Evolutionary conservation across 768 basidiomycete species (phyloP), one percentile per base, ranked within the genome.

Genomic region (Gymnopilus dilepis): DNA sequence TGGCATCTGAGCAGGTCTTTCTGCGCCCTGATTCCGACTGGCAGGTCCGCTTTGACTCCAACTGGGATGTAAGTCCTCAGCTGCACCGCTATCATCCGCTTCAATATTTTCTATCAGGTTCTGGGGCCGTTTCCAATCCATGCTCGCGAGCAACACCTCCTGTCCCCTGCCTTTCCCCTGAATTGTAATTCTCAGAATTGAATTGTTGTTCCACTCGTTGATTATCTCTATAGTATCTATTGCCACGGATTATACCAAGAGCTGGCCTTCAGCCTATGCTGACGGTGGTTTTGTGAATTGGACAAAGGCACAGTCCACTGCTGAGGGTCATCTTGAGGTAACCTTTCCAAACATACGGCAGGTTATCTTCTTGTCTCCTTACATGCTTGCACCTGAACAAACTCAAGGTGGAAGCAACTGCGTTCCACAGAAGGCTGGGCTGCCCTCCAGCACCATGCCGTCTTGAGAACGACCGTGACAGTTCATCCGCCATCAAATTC

Each of bases 401-500:
- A 28, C 47, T 13, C 1, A 65, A 92, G 91, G 43, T 95, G 92
- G 94, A 72, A 82, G 30, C 78, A 82, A 52, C 79, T 95, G 56
- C 87, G 93, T 12, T 78, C 82, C 24, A 87, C 89, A 2, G 90
- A 94, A 73, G 94, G 94, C 12, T 95, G 94, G 94, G 89, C 93
- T 22, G 88, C 85, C 21, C 75, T 95, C 17, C 94, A 97, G 72
- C 91, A 94, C 67, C 87, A 94, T 67, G 81, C 84, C 7, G 75
- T 94, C 30, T 79, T 95, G 17, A 86, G 84, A 34, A 84, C 90
- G 0, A 83, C 81, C 9, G 60, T 95, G 4, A 87, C 82, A 1
- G 62, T 95, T 17, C 74, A 79, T 51, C 86, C 88, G 11, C 83
- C 84, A 61, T 57, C 45, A 11, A 61, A 26, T 21, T 43, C 21